Conservation (phyloP, 495 filamentous ascomycete species). For the Podospora bellae-mahoneyi region DNA sequence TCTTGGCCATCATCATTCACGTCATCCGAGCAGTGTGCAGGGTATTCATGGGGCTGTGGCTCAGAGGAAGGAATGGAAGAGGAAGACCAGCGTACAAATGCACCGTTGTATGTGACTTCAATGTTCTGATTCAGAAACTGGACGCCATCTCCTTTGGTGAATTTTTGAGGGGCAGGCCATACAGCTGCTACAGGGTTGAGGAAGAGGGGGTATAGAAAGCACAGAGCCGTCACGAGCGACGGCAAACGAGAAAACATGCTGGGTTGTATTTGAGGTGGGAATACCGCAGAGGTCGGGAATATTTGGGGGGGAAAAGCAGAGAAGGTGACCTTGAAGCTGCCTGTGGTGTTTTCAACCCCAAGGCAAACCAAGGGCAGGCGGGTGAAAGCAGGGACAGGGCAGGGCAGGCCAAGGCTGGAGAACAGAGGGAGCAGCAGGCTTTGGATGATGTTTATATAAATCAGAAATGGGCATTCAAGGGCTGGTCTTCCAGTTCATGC, state of each 20-base stretch:
- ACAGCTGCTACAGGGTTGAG: constrained; percentile 44
- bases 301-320: too few species aligned
- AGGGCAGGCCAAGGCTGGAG: background rate
- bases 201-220: constrained; percentile 33
- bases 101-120: constrained; percentile 54
- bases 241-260: constrained; percentile 34
- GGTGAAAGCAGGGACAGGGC: background rate
- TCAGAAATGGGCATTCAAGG: background rate
- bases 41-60: background rate
- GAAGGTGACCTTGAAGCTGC: background rate
- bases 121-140: constrained; percentile 56
- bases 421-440: background rate
- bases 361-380: background rate
- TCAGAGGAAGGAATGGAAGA: constrained; percentile 17
- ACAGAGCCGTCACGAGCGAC: constrained; percentile 32
- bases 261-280: background rate
- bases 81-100: constrained; percentile 45
- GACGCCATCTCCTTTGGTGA: constrained; percentile 50
- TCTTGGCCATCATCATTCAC: background rate
- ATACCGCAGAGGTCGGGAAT: background rate
- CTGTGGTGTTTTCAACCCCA: background rate
- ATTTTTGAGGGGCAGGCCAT: constrained; percentile 57
- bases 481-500: background rate
- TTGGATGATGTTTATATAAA: constrained; percentile 21
- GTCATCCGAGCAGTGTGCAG: background rate